Evolutionary conservation across 2,329 filamentous ascomycete species (phyloP).

Genomic region (Talaromyces islandicus): DNA sequence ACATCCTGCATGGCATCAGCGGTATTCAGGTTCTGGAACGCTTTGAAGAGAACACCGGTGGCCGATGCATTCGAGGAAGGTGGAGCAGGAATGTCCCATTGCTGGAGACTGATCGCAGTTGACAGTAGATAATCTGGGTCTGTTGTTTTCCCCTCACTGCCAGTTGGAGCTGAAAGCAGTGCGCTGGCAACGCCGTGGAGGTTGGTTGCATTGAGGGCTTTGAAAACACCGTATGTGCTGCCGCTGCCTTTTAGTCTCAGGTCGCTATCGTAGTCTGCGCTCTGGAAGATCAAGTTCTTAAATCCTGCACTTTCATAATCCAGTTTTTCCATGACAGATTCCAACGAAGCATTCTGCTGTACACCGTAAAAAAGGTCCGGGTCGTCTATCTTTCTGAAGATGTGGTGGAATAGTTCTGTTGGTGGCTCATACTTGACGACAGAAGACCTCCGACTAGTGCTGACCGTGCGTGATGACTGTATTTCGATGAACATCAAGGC

Average conservation of each 20-base stretch:
- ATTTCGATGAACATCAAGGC: constrained; percentile 80
- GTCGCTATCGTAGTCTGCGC: constrained; percentile 83
- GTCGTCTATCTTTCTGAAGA: constrained; percentile 91
- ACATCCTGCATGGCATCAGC: constrained; percentile 53
- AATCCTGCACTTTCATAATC: constrained; percentile 85
- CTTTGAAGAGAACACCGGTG: constrained; percentile 67
- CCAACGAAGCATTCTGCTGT: constrained; percentile 68
- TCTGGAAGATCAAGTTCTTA: constrained; percentile 83
- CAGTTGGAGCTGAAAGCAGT: constrained; percentile 59
- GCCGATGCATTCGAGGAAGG: constrained; percentile 58
- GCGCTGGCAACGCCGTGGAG: constrained; percentile 80
- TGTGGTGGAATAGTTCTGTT: constrained; percentile 65
- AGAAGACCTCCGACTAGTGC: constrained; percentile 63
- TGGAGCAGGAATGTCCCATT: constrained; percentile 77
- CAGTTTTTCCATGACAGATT: constrained; percentile 71
- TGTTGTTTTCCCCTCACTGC: constrained; percentile 40
- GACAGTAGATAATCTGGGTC: constrained; percentile 68
- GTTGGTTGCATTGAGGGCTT: constrained; percentile 72
- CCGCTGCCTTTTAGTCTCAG: constrained; percentile 54
- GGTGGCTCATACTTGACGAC: constrained; percentile 49
- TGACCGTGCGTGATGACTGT: constrained; percentile 51
- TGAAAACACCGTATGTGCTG: constrained; percentile 66
- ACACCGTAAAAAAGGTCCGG: constrained; percentile 95
- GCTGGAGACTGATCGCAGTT: constrained; percentile 74
- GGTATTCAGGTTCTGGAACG: constrained; percentile 71